Evolutionary conservation across 495 filamentous ascomycete genomes (phyloP).

Genomic region (Hyaloscypha bicolor): DNA sequence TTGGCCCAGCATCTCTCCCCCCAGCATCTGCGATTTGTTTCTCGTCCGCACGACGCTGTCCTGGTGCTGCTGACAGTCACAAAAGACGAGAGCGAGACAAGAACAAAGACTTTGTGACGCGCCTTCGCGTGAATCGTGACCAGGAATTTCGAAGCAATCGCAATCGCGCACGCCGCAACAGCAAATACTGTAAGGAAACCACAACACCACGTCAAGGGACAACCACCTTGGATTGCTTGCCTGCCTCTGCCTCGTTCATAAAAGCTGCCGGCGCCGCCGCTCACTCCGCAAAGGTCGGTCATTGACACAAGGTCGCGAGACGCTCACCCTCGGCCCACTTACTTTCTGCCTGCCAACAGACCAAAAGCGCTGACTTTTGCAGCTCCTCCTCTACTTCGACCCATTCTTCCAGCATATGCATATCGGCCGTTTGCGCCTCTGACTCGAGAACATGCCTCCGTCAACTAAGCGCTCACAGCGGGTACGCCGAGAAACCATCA

Average conservation of each 20-base stretch:
- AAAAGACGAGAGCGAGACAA: not conserved
- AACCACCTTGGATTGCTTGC: constrained; percentile 12
- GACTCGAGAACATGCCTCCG: constrained; percentile 43
- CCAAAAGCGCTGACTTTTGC: not conserved
- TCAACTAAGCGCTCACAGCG: constrained; percentile 52
- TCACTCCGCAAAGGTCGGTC: constrained; percentile 5
- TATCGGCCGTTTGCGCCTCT: not conserved
- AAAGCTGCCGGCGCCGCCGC: not conserved
- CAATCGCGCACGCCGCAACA: constrained; percentile 7
- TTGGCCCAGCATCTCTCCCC: too few species aligned
- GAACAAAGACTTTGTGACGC: constrained; percentile 4
- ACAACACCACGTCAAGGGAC: constrained; percentile 14
- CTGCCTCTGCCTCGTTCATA: not conserved
- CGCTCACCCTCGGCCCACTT: not conserved
- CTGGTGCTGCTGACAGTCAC: not conserved
- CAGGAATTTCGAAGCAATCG: constrained; percentile 1
- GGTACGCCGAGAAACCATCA: constrained; percentile 52
- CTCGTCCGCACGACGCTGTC: not conserved
- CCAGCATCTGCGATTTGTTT: too few species aligned
- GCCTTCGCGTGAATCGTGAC: constrained; percentile 9
- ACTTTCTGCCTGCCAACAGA: not conserved
- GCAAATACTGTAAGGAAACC: constrained; percentile 16
- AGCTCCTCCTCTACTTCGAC: not conserved
- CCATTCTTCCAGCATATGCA: not conserved
- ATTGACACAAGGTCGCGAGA: constrained; percentile 7